Conservation (phyloP, 1,284 basidiomycete genomes). For the Exsudoporus floridanus region DNA sequence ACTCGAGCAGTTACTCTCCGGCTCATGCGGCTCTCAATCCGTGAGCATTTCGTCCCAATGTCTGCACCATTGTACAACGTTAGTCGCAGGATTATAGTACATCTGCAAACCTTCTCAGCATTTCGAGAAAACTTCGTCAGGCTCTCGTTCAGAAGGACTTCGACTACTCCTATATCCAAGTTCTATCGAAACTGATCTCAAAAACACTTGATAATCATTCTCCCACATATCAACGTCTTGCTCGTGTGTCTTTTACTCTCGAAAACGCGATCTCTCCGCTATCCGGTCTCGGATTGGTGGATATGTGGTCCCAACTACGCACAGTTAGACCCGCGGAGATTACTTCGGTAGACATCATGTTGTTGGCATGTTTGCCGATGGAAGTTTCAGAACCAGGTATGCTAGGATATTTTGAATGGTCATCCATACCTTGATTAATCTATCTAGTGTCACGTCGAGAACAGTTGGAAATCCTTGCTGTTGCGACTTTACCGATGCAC, state of each 20-base stretch:
- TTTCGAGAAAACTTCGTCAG: conserved; percentile 37
- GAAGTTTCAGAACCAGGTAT: conserved; percentile 14
- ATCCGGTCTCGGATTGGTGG: conserved; percentile 54
- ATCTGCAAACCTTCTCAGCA: conserved; percentile 38
- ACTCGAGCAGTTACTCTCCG: conserved; percentile 23
- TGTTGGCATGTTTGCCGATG: conserved; percentile 9
- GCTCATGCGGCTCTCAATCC: conserved; percentile 7
- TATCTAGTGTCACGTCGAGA: conserved; percentile 25
- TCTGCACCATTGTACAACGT: neutral
- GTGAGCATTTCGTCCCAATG: conserved; percentile 11
- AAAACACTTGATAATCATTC: conserved; percentile 39
- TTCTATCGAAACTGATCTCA: conserved; percentile 43
- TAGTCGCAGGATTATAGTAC: conserved; percentile 20
- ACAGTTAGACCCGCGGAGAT: conserved; percentile 11
- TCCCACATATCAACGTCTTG: conserved; percentile 35
- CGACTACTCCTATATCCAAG: conserved; percentile 51
- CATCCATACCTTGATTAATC: neutral
- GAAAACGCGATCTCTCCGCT: conserved; percentile 47
- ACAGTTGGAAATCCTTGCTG: conserved; percentile 25
- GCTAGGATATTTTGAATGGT: neutral
- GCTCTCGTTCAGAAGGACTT: conserved; percentile 31
- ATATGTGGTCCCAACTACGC: conserved; percentile 54
- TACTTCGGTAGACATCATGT: conserved; percentile 20
- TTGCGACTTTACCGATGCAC: conserved; percentile 26
- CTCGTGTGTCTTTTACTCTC: conserved; percentile 35